Percentiles rank a stretch among this genome's conserved stretches.
These are phyloP conservation scores for Henckelia pumila DNA, from an alignment of 257 asterid genomes.

Conservation along the genomic window DNA sequence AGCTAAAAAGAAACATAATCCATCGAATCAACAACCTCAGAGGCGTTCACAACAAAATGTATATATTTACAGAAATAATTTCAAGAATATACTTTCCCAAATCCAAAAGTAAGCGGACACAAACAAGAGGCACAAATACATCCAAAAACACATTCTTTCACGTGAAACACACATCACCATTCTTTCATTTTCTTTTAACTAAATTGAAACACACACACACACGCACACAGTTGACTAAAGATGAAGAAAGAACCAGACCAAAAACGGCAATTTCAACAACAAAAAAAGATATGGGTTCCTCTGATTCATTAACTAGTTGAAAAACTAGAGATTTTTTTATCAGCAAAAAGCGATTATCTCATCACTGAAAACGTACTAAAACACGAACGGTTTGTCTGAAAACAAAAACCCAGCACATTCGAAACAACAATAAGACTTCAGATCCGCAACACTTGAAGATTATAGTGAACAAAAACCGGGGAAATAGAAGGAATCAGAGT, in stretches of 20 bases:
- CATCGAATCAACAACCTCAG: background rate
- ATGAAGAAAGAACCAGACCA: background rate
- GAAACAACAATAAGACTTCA: background rate
- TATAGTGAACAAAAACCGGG: background rate
- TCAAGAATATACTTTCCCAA: background rate
- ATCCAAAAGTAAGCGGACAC: background rate
- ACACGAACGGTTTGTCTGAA: background rate
- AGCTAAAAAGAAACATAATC: conserved; percentile 10
- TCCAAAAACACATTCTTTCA: conserved; percentile 6
- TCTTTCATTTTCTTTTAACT: background rate
- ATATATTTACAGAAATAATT: background rate
- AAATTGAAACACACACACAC: background rate
- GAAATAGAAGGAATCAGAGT: background rate
- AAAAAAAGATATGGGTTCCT: background rate
- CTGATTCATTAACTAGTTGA: background rate
- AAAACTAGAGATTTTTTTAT: no score
- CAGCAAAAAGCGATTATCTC: background rate
- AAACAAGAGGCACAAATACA: background rate
- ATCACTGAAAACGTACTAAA: background rate
- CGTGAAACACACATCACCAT: background rate
- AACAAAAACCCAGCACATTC: background rate
- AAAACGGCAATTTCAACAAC: background rate
- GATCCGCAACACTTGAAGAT: background rate
- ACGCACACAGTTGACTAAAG: background rate
- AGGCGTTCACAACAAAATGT: no score